Base-by-base conservation (phyloP, 768 basidiomycete species). In the Amanita jacksonii region DNA sequence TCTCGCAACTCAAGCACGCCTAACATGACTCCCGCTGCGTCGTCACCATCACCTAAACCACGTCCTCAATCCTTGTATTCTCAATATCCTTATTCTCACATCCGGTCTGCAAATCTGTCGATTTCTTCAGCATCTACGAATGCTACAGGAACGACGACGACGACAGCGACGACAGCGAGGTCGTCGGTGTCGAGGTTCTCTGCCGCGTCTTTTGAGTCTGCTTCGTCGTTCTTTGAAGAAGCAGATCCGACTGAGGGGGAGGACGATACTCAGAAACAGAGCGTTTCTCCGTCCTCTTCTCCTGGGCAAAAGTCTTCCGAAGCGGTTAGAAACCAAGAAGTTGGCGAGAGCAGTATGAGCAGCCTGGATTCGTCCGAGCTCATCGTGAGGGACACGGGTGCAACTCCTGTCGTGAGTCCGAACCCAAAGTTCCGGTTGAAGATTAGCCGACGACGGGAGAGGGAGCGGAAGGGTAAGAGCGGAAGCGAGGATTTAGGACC, bases 331-430 rank as follows among this genome's bases (percentile, higher is more conserved):
- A 9, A 15, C 25, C n/a, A 39, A 39, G 23, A 31, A 12, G 8
- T 9, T 2, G 24, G 22, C 12, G 35, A 15, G 22, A 25, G 23
- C 33, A 23, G n/a, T 24, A 9, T 20, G 25, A 13, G 13, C 15
- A 18, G n/a, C 12, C 28, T 8, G 18, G 18, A 50, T 49, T 42
- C 41, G 8, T 60, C 64, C 36, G 64, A 67, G 32, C 59, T 69
- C 25, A 67, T 73, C 48, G 66, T 72, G 5, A 57, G 64, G 20
- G 68, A 76, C 55, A 70, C 72, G n/a, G 72, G 70, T 24, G 69
- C 69, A 31, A 72, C 69, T 19, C 72, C 66, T 7, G 68, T 62
- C 12, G 64, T 72, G 63, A 70, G 67, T 51, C 72, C 73, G 2
- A 73, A 72, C 46, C 69, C 69, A 19, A 65, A 61, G 25, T 76